Conservation (phyloP, 2,329 filamentous ascomycete species). For the Phyllosticta ampelicida region DNA sequence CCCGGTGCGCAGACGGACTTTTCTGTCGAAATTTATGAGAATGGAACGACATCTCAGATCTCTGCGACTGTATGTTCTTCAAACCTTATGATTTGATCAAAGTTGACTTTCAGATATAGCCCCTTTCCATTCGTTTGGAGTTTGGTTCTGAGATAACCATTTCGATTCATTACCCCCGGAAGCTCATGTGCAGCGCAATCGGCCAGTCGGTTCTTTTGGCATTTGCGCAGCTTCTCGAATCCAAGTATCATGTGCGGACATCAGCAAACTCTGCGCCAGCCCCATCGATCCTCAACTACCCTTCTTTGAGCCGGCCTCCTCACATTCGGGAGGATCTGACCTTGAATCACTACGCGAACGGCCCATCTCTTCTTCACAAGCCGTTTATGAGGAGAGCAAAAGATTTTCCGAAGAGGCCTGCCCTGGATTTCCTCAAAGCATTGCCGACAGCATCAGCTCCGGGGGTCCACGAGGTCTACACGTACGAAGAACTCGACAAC, state of each 20-base stretch:
- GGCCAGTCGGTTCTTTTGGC: conserved; percentile 1
- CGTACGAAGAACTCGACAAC: conserved; percentile 6
- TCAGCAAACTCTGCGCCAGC: not conserved
- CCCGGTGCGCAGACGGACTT: conserved; percentile 4
- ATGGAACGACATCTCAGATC: conserved; percentile 2
- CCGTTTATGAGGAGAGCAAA: conserved; percentile 3
- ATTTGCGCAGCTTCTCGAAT: not conserved
- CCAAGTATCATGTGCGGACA: not conserved
- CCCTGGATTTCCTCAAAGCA: conserved; percentile 5
- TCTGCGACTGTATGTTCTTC: not conserved
- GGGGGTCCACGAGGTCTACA: conserved; percentile 1
- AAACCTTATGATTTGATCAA: not conserved
- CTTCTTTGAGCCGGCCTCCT: conserved; percentile 4
- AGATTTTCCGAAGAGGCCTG: conserved; percentile 2
- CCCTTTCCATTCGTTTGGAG: conserved; percentile 7
- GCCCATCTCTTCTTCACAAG: conserved; percentile 1
- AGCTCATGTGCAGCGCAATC: conserved; percentile 2
- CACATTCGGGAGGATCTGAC: not conserved
- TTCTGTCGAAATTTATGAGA: conserved; percentile 5
- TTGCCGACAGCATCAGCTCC: not conserved
- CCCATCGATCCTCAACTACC: conserved; percentile 5
- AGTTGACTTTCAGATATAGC: not conserved
- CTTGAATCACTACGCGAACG: not conserved
- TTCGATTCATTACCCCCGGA: not conserved
- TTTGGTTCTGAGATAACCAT: not conserved